Conservation (phyloP, 108 stramenopile species). For the Nitzschia palea region DNA sequence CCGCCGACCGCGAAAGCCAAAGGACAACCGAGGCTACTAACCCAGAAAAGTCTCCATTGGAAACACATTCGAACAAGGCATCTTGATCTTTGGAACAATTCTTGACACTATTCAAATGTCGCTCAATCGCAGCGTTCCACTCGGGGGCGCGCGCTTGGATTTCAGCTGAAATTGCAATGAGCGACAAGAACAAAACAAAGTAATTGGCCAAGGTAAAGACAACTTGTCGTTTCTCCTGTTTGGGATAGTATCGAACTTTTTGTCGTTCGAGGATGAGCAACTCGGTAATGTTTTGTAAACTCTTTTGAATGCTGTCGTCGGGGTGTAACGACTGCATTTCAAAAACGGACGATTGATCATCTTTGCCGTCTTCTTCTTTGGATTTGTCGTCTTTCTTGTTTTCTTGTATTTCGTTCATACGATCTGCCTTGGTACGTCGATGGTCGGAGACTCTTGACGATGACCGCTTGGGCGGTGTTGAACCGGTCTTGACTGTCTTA, state of each 20-base stretch:
- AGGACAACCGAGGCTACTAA: slow-evolving; percentile 74
- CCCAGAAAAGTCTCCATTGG: slow-evolving; percentile 77
- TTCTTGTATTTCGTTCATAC: neutral
- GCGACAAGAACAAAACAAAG: slow-evolving; percentile 73
- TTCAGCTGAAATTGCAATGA: slow-evolving; percentile 83
- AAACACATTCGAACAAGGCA: slow-evolving; percentile 73
- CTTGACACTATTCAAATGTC: slow-evolving; percentile 75
- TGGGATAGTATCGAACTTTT: slow-evolving; percentile 2
- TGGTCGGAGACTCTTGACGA: neutral
- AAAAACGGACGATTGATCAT: slow-evolving; percentile 29
- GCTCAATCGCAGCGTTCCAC: slow-evolving; percentile 68
- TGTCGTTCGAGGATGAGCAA: slow-evolving; percentile 23
- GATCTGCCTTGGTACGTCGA: slow-evolving; percentile 4
- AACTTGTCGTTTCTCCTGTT: slow-evolving; percentile 76
- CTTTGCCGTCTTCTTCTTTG: neutral
- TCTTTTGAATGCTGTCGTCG: slow-evolving; percentile 46
- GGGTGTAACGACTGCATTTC: slow-evolving; percentile 41
- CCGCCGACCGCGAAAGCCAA: slow-evolving; percentile 72
- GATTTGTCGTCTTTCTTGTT: neutral
- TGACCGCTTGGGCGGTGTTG: neutral
- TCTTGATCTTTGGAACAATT: slow-evolving; percentile 80
- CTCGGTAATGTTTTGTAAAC: slow-evolving; percentile 49
- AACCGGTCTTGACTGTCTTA: neutral
- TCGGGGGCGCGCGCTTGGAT: slow-evolving; percentile 75
- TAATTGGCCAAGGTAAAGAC: slow-evolving; percentile 79